Conservation (phyloP, 2,329 filamentous ascomycete genomes). For the Chalaropsis thielavioides region DNA sequence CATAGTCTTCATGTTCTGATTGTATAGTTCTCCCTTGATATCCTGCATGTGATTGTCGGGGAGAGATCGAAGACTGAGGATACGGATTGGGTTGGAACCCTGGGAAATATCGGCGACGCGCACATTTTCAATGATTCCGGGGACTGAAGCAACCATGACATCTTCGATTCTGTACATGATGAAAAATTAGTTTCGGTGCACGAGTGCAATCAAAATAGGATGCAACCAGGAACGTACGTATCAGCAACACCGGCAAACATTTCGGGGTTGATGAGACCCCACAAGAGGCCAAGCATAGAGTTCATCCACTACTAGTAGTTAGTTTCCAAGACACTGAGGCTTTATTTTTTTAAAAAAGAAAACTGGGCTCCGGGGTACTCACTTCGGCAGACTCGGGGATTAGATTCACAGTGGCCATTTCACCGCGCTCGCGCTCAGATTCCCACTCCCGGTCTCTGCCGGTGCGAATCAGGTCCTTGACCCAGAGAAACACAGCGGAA, state of each 20-base stretch:
- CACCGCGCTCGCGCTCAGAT: conserved; percentile 69
- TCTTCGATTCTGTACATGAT: conserved; percentile 37
- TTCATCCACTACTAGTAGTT: conserved; percentile 60
- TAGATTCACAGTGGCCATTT: conserved; percentile 74
- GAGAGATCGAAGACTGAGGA: conserved; percentile 73
- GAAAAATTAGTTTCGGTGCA: conserved; percentile 2
- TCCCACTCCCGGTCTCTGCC: conserved; percentile 78
- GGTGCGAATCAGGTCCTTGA: conserved; percentile 70
- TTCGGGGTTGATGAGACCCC: conserved; percentile 87
- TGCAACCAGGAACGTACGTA: conserved; percentile 33
- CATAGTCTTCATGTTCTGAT: conserved; percentile 64
- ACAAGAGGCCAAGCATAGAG: conserved; percentile 66
- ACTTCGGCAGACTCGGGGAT: conserved; percentile 76
- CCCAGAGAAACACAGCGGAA: conserved; percentile 76
- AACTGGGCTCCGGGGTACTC: conserved; percentile 12
- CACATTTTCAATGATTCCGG: conserved; percentile 82
- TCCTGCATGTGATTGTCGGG: conserved; percentile 65
- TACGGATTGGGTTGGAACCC: conserved; percentile 76
- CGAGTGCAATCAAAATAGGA: fast-evolving
- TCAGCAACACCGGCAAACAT: conserved; percentile 91
- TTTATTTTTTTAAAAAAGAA: neutral
- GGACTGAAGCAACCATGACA: conserved; percentile 92
- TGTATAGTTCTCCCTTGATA: conserved; percentile 66
- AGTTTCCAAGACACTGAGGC: neutral
- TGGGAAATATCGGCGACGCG: conserved; percentile 91